phyloP scores from a whole-genome alignment of 2,329 filamentous ascomycete species.

The Sordariomycetes sp. region DNA sequence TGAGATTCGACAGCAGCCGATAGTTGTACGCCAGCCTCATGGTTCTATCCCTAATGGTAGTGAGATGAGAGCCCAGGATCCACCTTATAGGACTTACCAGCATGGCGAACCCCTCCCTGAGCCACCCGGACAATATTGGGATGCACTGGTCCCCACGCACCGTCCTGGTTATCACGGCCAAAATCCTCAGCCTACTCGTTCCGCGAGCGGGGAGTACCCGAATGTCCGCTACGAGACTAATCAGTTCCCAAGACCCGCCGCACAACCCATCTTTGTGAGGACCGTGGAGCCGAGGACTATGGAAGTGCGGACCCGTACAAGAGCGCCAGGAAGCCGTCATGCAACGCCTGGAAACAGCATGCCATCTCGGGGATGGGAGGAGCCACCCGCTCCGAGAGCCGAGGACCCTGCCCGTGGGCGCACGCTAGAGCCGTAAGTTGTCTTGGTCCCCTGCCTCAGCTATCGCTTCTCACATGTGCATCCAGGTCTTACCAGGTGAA shows the following conservation, averaged over 20 bases:
- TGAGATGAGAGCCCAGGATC: not conserved
- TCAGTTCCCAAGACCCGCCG: not conserved
- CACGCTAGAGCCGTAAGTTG: not conserved
- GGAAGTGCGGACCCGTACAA: not conserved
- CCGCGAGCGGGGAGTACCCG: not conserved
- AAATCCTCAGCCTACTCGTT: not conserved
- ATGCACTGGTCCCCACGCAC: not conserved
- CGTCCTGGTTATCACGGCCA: not conserved
- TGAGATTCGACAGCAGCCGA: not conserved
- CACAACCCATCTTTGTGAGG: slow-evolving; percentile 1
- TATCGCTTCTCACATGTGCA: not conserved
- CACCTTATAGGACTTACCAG: not conserved
- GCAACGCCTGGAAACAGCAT: not conserved
- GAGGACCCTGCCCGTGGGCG: not conserved
- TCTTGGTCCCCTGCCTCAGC: not conserved
- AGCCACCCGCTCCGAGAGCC: not conserved
- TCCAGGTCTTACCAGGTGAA: not conserved
- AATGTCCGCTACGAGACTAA: not conserved
- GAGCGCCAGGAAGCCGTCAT: not conserved
- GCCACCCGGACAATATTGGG: not conserved
- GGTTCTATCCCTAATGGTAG: not conserved
- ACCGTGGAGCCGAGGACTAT: not conserved
- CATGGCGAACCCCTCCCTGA: not conserved
- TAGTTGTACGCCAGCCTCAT: not conserved
- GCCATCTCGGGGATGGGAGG: not conserved